A percentile compares a stretch with the other conserved stretches of the same genome.
Evolutionary conservation across 768 basidiomycete species (phyloP).

Genomic region (Calvatia gigantea): DNA sequence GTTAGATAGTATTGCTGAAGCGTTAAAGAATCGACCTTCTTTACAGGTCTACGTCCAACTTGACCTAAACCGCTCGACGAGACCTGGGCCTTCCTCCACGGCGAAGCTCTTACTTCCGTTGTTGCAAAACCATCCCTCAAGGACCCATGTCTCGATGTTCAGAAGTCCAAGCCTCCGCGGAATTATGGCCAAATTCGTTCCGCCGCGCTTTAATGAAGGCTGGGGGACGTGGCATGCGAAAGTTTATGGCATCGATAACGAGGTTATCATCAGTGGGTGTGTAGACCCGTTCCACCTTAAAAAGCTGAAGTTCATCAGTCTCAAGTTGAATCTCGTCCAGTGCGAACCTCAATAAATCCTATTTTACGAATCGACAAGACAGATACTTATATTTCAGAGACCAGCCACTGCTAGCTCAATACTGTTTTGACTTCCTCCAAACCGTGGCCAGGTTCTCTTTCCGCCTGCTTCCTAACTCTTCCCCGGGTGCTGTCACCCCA

Average conservation of each 20-base stretch:
- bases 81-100: conserved; percentile 69
- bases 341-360: conserved; percentile 89
- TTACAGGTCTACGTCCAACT: conserved; percentile 71
- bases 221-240: conserved; percentile 99
- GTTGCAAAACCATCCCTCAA: conserved; percentile 62
- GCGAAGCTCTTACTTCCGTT: conserved; percentile 70
- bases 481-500: conserved; percentile 13
- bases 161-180: conserved; percentile 84
- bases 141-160: conserved; percentile 79
- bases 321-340: conserved; percentile 34
- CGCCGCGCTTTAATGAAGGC: conserved; percentile 94
- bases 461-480: conserved; percentile 31
- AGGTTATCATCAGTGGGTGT: conserved; percentile 91
- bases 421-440: conserved; percentile 77
- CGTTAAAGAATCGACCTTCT: conserved; percentile 54
- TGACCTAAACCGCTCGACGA: conserved; percentile 78
- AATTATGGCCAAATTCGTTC: conserved; percentile 70
- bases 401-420: conserved; percentile 67
- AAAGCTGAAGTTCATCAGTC: background rate
- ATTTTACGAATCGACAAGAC: conserved; percentile 94
- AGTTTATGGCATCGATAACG: conserved; percentile 90
- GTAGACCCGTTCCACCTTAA: conserved; percentile 17
- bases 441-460: conserved; percentile 74
- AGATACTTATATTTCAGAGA: conserved; percentile 77
- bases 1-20: conserved; percentile 63